Conservation (phyloP, 2,329 filamentous ascomycete genomes). For the Taxawa tesnikishii region DNA sequence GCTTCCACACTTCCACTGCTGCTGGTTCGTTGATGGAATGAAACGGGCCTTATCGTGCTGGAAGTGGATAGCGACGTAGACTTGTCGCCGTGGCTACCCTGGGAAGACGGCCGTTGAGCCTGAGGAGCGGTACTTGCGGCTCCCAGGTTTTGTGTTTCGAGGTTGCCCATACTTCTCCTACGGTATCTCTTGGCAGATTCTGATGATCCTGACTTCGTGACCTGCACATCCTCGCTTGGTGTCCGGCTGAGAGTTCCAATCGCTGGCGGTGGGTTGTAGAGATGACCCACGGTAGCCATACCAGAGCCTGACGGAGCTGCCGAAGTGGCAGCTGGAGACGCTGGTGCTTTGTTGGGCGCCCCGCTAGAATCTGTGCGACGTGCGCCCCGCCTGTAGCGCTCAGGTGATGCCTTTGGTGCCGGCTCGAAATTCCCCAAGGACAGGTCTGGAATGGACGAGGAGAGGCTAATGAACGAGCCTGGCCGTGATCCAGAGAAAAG, state of each 20-base stretch:
- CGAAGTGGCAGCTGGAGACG: slow-evolving; percentile 17
- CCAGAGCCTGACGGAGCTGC: slow-evolving; percentile 39
- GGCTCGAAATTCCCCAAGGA: slow-evolving; percentile 43
- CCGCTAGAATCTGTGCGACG: slow-evolving; percentile 38
- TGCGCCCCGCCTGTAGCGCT: slow-evolving; percentile 67
- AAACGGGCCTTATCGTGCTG: slow-evolving; percentile 20
- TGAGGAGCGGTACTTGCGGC: slow-evolving; percentile 10
- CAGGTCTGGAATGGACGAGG: slow-evolving; percentile 40
- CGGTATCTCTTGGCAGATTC: slow-evolving; percentile 67
- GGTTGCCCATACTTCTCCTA: slow-evolving; percentile 68
- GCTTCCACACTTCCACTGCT: slow-evolving; percentile 20
- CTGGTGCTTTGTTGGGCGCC: slow-evolving; percentile 16
- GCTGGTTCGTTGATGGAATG: slow-evolving; percentile 17
- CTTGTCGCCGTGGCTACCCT: slow-evolving; percentile 11
- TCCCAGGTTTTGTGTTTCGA: slow-evolving; percentile 27
- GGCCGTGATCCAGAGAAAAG: slow-evolving; percentile 16
- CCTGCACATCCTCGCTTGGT: slow-evolving; percentile 56
- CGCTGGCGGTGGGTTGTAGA: slow-evolving; percentile 27
- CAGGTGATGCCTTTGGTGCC: slow-evolving; percentile 57
- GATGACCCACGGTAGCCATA: slow-evolving; percentile 42
- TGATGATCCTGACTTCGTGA: slow-evolving; percentile 43
- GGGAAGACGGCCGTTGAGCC: slow-evolving; percentile 13
- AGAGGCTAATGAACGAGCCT: slow-evolving; percentile 32
- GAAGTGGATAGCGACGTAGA: slow-evolving; percentile 14
- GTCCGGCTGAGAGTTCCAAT: slow-evolving; percentile 11